Conservation (phyloP, 2,329 filamentous ascomycete genomes). For the Fusarium sororula region DNA sequence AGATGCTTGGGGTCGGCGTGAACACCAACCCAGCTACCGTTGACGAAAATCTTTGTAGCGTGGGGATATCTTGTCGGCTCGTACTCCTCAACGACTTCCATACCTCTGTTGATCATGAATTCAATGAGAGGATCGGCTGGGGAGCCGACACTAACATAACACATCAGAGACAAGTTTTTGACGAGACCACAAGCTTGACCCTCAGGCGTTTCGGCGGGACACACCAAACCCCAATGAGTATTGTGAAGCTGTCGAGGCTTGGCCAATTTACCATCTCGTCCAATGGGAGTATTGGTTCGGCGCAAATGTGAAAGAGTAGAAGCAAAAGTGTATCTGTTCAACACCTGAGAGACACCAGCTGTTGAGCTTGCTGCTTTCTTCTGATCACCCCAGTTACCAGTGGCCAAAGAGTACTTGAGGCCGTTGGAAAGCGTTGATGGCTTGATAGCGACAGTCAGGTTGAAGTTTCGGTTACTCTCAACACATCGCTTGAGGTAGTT, state of each 20-base stretch:
- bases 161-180: conserved; percentile 98
- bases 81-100: conserved; percentile 97
- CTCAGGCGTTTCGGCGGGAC: conserved; percentile 96
- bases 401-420: conserved; percentile 95
- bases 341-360: conserved; percentile 95
- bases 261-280: conserved; percentile 96
- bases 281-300: conserved; percentile 94
- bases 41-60: conserved; percentile 97
- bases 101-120: conserved; percentile 87
- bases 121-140: conserved; percentile 90
- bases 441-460: conserved; percentile 90
- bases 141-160: conserved; percentile 95
- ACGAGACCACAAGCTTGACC: conserved; percentile 97
- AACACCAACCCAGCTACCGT: conserved; percentile 97
- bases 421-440: conserved; percentile 90
- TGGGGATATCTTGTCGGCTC: conserved; percentile 85
- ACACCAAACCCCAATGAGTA: conserved; percentile 99
- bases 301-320: conserved; percentile 97
- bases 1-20: conserved; percentile 89
- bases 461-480: conserved; percentile 88
- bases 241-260: conserved; percentile 93
- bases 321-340: conserved; percentile 97
- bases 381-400: conserved; percentile 99
- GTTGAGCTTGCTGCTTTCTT: conserved; percentile 97
- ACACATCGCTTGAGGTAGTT: conserved; percentile 93